These are phyloP conservation scores for Cutaneotrichosporon cyanovorans DNA, from an alignment of 1,284 basidiomycete genomes.

Conservation along the genomic window DNA sequence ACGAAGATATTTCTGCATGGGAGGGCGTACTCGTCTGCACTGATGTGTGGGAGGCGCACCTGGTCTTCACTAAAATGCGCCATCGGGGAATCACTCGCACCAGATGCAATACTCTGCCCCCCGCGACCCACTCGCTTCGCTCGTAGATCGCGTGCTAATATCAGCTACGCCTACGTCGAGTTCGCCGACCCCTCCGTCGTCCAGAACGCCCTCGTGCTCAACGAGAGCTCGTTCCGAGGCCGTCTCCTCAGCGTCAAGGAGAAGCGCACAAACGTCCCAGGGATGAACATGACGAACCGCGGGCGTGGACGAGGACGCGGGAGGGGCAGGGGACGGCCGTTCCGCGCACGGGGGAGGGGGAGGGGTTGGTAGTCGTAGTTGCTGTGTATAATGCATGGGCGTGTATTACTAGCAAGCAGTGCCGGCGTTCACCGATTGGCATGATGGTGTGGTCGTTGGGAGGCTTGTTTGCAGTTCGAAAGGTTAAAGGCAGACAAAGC, in stretches of 20 bases:
- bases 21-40: too few relatives aligned
- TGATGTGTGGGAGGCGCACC: neutral
- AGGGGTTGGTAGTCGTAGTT: too few relatives aligned
- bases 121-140: neutral
- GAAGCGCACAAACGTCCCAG: conserved; percentile 88
- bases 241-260: conserved; percentile 86
- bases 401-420: too few relatives aligned
- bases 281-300: conserved; percentile 58
- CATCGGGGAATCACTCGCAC: neutral
- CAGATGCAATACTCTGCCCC: neutral
- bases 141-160: neutral
- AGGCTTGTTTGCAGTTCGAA: too few relatives aligned
- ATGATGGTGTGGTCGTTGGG: too few relatives aligned
- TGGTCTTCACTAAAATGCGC: neutral
- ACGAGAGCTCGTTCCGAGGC: conserved; percentile 90
- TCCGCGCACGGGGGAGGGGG: conserved; percentile 59
- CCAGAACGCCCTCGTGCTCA: conserved; percentile 86
- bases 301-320: conserved; percentile 60
- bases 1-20: too few relatives aligned
- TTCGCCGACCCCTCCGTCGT: conserved; percentile 93
- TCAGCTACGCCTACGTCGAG: conserved; percentile 95
- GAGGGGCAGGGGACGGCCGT: conserved; percentile 50
- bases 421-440: too few relatives aligned
- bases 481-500: too few relatives aligned
- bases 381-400: too few relatives aligned